phyloP scores from a whole-genome alignment of 1,139 yeast genomes.

The Taphrina deformans region DNA sequence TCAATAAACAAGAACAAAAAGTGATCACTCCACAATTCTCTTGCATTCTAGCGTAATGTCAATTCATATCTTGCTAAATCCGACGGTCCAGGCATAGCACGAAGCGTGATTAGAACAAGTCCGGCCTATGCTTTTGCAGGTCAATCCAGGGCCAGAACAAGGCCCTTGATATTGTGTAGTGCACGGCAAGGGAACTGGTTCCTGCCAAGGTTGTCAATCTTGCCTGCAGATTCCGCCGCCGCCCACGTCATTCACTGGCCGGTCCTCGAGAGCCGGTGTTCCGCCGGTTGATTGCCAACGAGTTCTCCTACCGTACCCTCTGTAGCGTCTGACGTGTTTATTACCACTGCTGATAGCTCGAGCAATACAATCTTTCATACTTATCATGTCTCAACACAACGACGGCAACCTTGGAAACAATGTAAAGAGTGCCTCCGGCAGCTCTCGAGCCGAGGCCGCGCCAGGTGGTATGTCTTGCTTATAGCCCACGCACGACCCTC shows the following conservation, averaged over 20 bases:
- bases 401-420: not conserved
- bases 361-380: not conserved
- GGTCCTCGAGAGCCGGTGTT: not conserved
- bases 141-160: no score
- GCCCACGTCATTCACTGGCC: conserved; percentile 6
- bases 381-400: conserved; percentile 11
- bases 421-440: not conserved
- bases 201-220: not conserved
- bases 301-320: no score
- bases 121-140: no score
- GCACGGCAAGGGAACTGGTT: no score
- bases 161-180: no score
- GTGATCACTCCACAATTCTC: conserved; percentile 1
- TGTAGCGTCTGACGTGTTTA: not conserved
- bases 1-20: conserved; percentile 54
- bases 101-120: no score
- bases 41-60: conserved; percentile 14
- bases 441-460: conserved; percentile 24
- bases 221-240: not conserved
- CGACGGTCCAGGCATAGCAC: no score
- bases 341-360: not conserved
- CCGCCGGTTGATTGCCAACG: conserved; percentile 1
- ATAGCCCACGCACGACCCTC: not conserved
- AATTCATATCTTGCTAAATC: no score
- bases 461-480: conserved; percentile 5